Evolutionary conservation across 805 yeast genomes (phyloP).

Genomic region (Teunomyces funiuensis): DNA sequence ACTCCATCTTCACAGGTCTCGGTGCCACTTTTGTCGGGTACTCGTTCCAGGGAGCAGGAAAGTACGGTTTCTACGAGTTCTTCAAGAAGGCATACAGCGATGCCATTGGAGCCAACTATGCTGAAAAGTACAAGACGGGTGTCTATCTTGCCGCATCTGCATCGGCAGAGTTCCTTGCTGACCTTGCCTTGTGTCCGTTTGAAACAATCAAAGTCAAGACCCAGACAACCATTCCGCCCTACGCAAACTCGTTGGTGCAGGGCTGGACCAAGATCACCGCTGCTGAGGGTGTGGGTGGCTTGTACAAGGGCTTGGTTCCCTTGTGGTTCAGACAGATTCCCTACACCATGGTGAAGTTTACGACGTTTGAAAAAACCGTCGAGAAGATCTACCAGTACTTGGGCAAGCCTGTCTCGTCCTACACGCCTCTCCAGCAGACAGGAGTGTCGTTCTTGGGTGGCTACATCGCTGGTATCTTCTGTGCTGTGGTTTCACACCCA

Average conservation of each 20-base stretch:
- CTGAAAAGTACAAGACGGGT: slow-evolving; percentile 65
- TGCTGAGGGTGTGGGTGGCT: slow-evolving; percentile 66
- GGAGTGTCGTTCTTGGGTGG: slow-evolving; percentile 96
- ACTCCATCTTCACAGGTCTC: slow-evolving; percentile 80
- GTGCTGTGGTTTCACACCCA: slow-evolving; percentile 95
- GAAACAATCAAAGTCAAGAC: slow-evolving; percentile 94
- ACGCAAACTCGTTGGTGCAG: slow-evolving; percentile 58
- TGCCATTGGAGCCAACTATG: slow-evolving; percentile 60
- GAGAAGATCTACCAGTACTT: slow-evolving; percentile 70
- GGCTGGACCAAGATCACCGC: slow-evolving; percentile 68
- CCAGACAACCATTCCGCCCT: slow-evolving; percentile 92
- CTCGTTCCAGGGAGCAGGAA: slow-evolving; percentile 95
- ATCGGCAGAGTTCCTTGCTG: slow-evolving; percentile 92
- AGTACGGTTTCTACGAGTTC: slow-evolving; percentile 91
- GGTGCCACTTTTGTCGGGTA: slow-evolving; percentile 94
- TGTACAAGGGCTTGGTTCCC: slow-evolving; percentile 88
- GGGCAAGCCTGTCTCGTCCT: slow-evolving; percentile 71
- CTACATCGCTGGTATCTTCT: slow-evolving; percentile 94
- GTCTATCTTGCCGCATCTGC: slow-evolving; percentile 86
- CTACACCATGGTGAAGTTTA: slow-evolving; percentile 97
- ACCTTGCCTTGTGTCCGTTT: slow-evolving; percentile 84
- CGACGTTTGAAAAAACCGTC: slow-evolving; percentile 90
- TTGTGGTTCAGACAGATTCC: slow-evolving; percentile 97
- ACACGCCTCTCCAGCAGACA: slow-evolving; percentile 76
- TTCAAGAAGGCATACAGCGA: slow-evolving; percentile 80